A percentile compares a stretch with the other conserved stretches of the same genome.
These are phyloP conservation scores for Aspergillus indologenus DNA, from an alignment of 495 filamentous ascomycete species.

Conservation along the genomic window DNA sequence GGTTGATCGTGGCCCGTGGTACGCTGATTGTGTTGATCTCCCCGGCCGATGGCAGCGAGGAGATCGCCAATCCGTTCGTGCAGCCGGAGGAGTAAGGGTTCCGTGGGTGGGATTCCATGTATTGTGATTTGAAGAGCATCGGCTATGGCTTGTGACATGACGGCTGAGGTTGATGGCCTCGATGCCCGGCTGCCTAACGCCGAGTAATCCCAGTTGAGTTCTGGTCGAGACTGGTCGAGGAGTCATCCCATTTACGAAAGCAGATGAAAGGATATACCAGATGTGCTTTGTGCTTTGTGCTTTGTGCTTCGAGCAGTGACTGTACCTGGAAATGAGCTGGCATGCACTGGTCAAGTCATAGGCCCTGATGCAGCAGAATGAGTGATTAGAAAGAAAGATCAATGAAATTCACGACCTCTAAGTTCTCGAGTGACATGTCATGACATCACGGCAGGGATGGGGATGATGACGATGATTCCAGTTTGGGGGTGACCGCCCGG, in stretches of 20 bases:
- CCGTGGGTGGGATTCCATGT: conserved; percentile 2
- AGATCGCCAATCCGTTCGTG: conserved; percentile 91
- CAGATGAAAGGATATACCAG: conserved; percentile 3
- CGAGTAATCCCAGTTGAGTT: neutral
- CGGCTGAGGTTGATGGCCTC: no score
- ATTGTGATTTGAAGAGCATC: neutral
- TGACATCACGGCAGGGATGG: conserved; percentile 1
- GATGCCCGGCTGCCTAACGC: no score
- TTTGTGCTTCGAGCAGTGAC: neutral
- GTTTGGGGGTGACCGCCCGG: neutral
- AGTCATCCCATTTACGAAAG: conserved; percentile 1
- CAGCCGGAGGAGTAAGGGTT: conserved; percentile 57
- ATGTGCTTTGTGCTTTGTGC: neutral
- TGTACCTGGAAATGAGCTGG: neutral
- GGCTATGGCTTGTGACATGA: no score
- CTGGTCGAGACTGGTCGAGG: neutral
- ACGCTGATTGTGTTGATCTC: conserved; percentile 90
- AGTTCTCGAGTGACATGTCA: neutral
- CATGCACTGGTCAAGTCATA: no score
- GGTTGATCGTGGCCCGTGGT: conserved; percentile 87
- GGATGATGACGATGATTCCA: neutral
- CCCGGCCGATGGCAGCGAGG: conserved; percentile 89
- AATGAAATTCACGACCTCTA: neutral
- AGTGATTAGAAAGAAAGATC: neutral
- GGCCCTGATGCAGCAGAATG: neutral